These are phyloP conservation scores for Hemisphaericaspora xylofermentans DNA, from an alignment of 1,139 yeast species.

Conservation along the genomic window DNA sequence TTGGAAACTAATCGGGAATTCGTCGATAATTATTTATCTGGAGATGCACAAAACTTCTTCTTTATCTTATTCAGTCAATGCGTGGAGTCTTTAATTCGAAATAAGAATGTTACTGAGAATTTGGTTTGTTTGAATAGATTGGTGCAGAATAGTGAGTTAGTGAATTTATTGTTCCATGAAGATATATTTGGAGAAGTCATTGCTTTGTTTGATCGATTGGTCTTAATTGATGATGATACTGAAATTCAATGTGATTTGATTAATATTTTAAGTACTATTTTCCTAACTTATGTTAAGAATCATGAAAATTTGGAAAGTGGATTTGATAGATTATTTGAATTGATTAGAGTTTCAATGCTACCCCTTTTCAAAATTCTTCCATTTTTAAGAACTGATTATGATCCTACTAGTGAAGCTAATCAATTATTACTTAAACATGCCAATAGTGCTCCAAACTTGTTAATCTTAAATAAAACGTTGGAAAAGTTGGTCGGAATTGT, in stretches of 20 bases:
- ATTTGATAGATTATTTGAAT: conserved; percentile 79
- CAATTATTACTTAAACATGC: conserved; percentile 31
- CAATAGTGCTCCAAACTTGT: conserved; percentile 33
- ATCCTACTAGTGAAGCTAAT: conserved; percentile 33
- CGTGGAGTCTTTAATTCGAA: conserved; percentile 65
- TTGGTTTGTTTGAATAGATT: conserved; percentile 57
- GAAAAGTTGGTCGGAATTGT: conserved; percentile 62
- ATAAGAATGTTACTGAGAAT: conserved; percentile 41
- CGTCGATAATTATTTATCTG: conserved; percentile 41
- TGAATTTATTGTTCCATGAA: conserved; percentile 62
- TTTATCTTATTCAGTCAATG: conserved; percentile 84
- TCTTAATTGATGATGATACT: conserved; percentile 55
- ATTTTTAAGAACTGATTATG: conserved; percentile 50
- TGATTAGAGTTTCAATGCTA: conserved; percentile 69
- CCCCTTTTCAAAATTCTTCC: conserved; percentile 64
- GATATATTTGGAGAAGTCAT: conserved; percentile 73
- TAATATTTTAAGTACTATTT: conserved; percentile 55
- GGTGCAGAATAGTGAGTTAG: conserved; percentile 56
- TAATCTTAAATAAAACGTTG: conserved; percentile 53
- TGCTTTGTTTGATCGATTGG: conserved; percentile 72
- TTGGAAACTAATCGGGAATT: conserved; percentile 48
- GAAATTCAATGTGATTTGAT: conserved; percentile 55
- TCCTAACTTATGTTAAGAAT: conserved; percentile 26
- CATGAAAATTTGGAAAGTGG: conserved; percentile 45
- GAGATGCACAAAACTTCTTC: conserved; percentile 71